Evolutionary conservation across 352 stramenopile species (phyloP).

Genomic region (Globisporangium irregulare): DNA sequence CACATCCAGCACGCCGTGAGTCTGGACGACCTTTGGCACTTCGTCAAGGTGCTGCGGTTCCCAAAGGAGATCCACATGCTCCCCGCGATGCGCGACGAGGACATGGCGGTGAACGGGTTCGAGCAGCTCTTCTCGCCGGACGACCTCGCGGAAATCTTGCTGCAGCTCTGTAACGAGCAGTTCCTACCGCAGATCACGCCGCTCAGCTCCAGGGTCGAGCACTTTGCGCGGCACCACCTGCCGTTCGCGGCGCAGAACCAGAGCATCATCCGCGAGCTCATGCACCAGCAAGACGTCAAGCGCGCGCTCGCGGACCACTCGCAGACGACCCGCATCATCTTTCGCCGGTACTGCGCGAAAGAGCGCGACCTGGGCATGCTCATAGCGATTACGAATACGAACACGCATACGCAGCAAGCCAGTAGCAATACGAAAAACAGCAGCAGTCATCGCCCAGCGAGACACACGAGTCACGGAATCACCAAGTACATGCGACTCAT

Average conservation of each 20-base stretch:
- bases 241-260: conserved; percentile 46
- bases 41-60: conserved; percentile 60
- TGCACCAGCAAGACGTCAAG: conserved; percentile 56
- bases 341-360: conserved; percentile 71
- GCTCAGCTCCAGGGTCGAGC: conserved; percentile 61
- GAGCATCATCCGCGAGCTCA: conserved; percentile 50
- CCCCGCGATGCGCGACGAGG: conserved; percentile 51
- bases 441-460: conserved; percentile 1
- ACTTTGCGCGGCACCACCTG: conserved; percentile 50
- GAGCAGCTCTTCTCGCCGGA: conserved; percentile 63
- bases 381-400: background rate
- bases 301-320: conserved; percentile 49
- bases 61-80: conserved; percentile 59
- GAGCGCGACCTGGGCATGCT: conserved; percentile 33
- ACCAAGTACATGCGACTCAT: conserved; percentile 63
- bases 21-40: conserved; percentile 67
- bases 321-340: conserved; percentile 61
- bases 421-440: background rate
- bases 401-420: conserved; percentile 9
- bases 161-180: conserved; percentile 78
- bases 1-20: conserved; percentile 45
- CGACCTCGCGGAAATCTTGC: conserved; percentile 57
- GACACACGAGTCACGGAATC: conserved; percentile 30
- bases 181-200: conserved; percentile 52
- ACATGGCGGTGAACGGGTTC: conserved; percentile 31